These are phyloP conservation scores for Cyclanthera cordifolia DNA, from an alignment of 306 rosid species.

Conservation along the genomic window DNA sequence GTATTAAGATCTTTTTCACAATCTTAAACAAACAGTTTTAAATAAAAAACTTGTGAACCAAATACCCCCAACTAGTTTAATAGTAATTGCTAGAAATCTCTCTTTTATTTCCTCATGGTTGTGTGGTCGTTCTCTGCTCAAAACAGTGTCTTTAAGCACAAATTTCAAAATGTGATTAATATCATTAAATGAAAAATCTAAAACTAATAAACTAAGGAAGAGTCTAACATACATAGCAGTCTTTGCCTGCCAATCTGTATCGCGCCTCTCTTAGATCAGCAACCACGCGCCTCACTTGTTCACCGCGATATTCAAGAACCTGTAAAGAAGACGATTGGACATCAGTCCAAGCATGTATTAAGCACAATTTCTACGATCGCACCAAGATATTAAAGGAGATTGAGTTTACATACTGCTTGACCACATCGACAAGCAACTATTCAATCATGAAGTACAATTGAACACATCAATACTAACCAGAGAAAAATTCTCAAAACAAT, in stretches of 20 bases:
- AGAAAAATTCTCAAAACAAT: background rate
- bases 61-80: no score
- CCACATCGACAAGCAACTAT: background rate
- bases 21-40: no score
- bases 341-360: constrained; percentile 11
- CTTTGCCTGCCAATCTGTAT: constrained; percentile 74
- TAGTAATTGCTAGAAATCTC: no score
- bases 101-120: background rate
- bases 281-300: constrained; percentile 81
- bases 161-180: background rate
- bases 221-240: constrained; percentile 70
- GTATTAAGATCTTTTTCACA: no score
- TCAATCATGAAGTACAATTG: background rate
- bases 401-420: background rate
- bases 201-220: background rate
- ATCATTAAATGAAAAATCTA: background rate
- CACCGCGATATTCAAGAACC: constrained; percentile 99
- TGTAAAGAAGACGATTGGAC: constrained; percentile 18
- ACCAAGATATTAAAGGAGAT: background rate
- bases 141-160: background rate
- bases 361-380: no score
- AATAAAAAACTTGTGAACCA: no score
- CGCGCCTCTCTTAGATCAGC: constrained; percentile 92
- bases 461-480: background rate
- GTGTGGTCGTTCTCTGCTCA: background rate